A percentile compares a stretch with the other conserved stretches of the same genome.
These are phyloP conservation scores for Saccharomycopsis selenospora DNA, from an alignment of 805 yeast species.

Conservation along the genomic window DNA sequence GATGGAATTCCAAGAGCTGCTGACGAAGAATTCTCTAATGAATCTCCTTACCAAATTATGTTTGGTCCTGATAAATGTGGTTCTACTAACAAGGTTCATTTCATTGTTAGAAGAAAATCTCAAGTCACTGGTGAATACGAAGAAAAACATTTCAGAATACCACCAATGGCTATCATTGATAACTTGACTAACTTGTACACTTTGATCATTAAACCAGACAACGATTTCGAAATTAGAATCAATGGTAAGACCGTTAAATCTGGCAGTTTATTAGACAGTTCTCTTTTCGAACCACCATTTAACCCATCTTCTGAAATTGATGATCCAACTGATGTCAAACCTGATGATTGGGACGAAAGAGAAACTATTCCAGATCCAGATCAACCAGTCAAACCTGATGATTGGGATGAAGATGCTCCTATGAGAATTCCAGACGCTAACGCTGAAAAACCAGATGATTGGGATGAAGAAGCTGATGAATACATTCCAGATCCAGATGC, in stretches of 20 bases:
- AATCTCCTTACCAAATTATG: conserved; percentile 76
- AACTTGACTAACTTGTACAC: conserved; percentile 67
- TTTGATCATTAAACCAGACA: conserved; percentile 55
- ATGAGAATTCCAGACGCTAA: conserved; percentile 57
- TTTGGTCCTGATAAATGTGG: conserved; percentile 96
- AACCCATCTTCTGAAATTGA: conserved; percentile 59
- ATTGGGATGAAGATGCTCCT: conserved; percentile 76
- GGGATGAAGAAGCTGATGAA: conserved; percentile 62
- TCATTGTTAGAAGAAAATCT: conserved; percentile 57
- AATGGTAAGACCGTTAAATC: conserved; percentile 68
- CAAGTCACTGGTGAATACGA: conserved; percentile 48
- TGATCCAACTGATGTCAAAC: conserved; percentile 53
- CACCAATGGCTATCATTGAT: conserved; percentile 59
- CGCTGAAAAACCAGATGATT: conserved; percentile 62
- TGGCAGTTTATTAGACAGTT: conserved; percentile 57
- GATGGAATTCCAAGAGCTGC: conserved; percentile 32
- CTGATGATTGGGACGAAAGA: conserved; percentile 77
- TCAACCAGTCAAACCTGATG: conserved; percentile 61
- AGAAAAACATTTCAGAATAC: conserved; percentile 60
- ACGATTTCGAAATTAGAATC: conserved; percentile 71
- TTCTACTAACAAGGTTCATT: conserved; percentile 67
- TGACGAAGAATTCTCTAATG: conserved; percentile 47
- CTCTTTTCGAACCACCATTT: conserved; percentile 55
- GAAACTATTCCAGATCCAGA: conserved; percentile 61
- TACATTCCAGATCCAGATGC: conserved; percentile 64